A percentile compares a stretch with the other conserved stretches of the same genome.
These are phyloP conservation scores for Senna siamea DNA, from an alignment of 306 rosid genomes.

Conservation along the genomic window DNA sequence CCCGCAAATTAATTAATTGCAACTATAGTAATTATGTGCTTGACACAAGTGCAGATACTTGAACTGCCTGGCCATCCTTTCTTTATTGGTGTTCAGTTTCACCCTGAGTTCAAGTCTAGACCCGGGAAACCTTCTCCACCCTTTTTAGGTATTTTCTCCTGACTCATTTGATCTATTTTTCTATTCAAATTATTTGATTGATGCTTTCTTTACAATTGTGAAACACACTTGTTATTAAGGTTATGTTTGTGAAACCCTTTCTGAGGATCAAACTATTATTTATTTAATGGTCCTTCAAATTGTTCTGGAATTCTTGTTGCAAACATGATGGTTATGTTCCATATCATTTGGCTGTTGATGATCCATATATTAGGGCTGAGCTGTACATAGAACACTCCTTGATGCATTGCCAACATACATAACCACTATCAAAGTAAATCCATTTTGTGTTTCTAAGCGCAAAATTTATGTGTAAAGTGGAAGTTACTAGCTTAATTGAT, in stretches of 20 bases:
- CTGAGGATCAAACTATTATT: no score
- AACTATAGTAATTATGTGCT: constrained; percentile 27
- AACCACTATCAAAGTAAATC: not conserved
- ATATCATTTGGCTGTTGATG: not conserved
- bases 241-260: constrained; percentile 16
- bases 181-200: constrained; percentile 1
- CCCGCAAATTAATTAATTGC: constrained; percentile 2
- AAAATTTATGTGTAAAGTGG: not conserved
- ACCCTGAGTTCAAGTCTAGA: constrained; percentile 88
- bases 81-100: constrained; percentile 86
- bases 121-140: constrained; percentile 86
- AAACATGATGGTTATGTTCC: constrained; percentile 11
- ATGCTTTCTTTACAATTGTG: not conserved
- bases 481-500: not conserved
- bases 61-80: constrained; percentile 85
- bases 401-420: not conserved
- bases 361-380: not conserved
- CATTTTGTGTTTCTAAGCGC: not conserved
- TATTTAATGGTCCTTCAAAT: not conserved
- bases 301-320: not conserved
- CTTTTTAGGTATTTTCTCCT: constrained; percentile 61
- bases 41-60: constrained; percentile 58
- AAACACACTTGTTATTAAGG: not conserved
- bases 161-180: not conserved
- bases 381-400: not conserved